Conservation (phyloP, 2,329 filamentous ascomycete genomes). For the Paecilomyces niveus region DNA sequence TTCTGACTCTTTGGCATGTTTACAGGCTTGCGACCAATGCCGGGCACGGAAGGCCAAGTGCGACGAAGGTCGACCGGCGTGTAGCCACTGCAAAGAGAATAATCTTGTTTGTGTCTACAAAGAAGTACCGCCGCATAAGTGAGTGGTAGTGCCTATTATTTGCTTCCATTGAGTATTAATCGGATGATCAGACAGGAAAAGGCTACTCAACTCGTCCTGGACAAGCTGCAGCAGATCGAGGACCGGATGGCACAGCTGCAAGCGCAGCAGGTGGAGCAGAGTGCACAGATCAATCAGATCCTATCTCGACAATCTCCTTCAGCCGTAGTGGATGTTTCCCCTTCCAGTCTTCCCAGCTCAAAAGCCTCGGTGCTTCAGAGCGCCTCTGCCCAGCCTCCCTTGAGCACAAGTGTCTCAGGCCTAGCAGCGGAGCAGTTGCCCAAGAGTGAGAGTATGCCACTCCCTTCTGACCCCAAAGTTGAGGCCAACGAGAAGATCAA, state of each 20-base stretch:
- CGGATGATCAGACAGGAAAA: conserved; percentile 29
- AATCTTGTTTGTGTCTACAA: conserved; percentile 78
- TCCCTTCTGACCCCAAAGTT: not conserved
- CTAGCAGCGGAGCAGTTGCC: not conserved
- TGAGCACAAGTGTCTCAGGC: not conserved
- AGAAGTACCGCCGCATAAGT: conserved; percentile 88
- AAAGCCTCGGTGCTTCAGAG: not conserved
- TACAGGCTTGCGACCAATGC: conserved; percentile 82
- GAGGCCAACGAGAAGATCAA: not conserved
- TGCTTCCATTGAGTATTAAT: not conserved
- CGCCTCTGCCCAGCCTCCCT: not conserved
- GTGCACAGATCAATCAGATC: not conserved
- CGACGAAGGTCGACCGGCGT: conserved; percentile 76
- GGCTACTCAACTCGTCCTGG: conserved; percentile 30
- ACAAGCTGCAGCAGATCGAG: conserved; percentile 25
- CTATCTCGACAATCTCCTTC: not conserved
- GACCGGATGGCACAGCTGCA: conserved; percentile 16
- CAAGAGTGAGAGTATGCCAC: not conserved
- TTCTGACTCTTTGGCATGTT: conserved; percentile 5
- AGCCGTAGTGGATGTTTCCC: not conserved
- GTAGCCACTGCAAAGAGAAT: conserved; percentile 81
- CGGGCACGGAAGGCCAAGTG: conserved; percentile 84
- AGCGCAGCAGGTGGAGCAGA: conserved; percentile 13
- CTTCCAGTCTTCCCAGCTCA: not conserved
- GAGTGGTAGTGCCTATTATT: conserved; percentile 32